phyloP scores from a whole-genome alignment of 495 filamentous ascomycete species.

The Hypomontagnella monticulosa region DNA sequence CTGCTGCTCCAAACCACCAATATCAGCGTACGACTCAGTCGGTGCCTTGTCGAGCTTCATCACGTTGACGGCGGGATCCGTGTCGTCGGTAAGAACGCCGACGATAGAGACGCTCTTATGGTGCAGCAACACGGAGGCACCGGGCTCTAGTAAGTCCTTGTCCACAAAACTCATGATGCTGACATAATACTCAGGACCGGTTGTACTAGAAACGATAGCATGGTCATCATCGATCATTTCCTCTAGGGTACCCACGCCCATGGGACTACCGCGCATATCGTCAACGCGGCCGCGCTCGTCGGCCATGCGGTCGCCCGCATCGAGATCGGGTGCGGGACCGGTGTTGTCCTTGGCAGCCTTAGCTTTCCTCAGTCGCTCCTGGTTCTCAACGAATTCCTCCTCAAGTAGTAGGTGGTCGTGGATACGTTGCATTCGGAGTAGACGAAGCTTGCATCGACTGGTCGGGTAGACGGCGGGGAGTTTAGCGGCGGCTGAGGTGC shows the following conservation, averaged over 20 bases:
- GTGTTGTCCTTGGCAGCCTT: constrained; percentile 79
- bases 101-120: constrained; percentile 99
- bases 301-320: constrained; percentile 81
- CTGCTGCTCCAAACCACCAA: constrained; percentile 92
- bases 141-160: constrained; percentile 97
- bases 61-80: constrained; percentile 94
- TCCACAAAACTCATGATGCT: constrained; percentile 99
- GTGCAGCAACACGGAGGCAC: constrained; percentile 93
- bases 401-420: constrained; percentile 97
- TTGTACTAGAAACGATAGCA: constrained; percentile 96
- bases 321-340: constrained; percentile 67
- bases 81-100: constrained; percentile 95
- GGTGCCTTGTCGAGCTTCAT: constrained; percentile 99
- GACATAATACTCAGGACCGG: constrained; percentile 98
- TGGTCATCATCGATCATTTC: constrained; percentile 99
- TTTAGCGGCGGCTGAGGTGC: constrained; percentile 92
- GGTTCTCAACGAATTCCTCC: constrained; percentile 99
- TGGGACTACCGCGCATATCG: constrained; percentile 97
- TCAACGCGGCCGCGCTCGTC: constrained; percentile 96
- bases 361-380: constrained; percentile 90
- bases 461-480: constrained; percentile 93
- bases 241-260: constrained; percentile 97
- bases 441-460: constrained; percentile 94
- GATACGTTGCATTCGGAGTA: constrained; percentile 97
- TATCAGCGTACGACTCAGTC: constrained; percentile 98